Base-by-base conservation (phyloP, 108 stramenopile species). In the Skeletonema marinoi region DNA sequence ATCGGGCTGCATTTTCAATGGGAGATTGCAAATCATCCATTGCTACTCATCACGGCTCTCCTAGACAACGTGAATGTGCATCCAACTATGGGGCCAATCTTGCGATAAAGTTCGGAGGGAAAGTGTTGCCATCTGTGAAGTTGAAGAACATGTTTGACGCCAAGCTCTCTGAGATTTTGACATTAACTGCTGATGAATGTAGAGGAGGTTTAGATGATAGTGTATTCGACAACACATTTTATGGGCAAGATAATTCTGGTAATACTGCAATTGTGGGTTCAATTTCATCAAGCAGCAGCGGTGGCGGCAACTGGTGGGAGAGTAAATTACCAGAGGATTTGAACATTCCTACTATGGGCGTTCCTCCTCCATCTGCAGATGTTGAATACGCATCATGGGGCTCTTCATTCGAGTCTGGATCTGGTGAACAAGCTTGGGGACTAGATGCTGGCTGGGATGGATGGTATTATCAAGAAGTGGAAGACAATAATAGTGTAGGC, bases 11-110 rank as follows among this genome's bases (percentile, higher is more conserved):
- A 12, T 81, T 62, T 54, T 76, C 75, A 6, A 35, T 81, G 51
- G 80, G 80, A 30, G 80, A 81, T 44, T 81, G 80, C 38, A 38
- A 81, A 46, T 30, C 14, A 36, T 36, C 60, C 4, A 32, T 39
- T 31, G 78, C 31, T 17, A 60, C 75, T 32, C 81, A 82, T 67
- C 81, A 82, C 48, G 81, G 76, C 10, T 71, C 76, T 14, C 81
- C 81, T 4, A 11, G 65, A 29, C 81, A 82, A 29, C 48, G 81
- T 32, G 81, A 82, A 38, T 82, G 81, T 66, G 81, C 81, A n/a
- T 70, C 68, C 9, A 68, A 72, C 60, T 77, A 66, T 38, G 81
- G 81, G 13, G 65, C 81, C 1, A 71, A 65, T 29, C 60, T 76
- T 48, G 80, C 75, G 9, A 36, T 81, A 44, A 36, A 41, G 7